Base-by-base conservation (phyloP, 108 stramenopile species). In the Epithemia pelagica region DNA sequence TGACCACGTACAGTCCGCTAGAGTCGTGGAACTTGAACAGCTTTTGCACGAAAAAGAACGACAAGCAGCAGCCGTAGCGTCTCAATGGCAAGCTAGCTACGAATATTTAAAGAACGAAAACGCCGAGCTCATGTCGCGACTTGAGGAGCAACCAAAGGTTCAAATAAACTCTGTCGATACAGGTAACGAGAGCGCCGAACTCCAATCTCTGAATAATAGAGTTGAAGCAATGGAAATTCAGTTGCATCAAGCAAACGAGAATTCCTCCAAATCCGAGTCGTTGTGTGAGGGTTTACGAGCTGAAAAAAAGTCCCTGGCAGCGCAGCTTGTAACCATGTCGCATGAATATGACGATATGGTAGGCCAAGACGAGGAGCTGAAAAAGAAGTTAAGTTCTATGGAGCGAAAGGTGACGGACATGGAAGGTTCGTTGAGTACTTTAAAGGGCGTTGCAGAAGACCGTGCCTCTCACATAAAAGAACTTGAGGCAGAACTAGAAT, bases 111-210 rank as follows among this genome's bases (percentile, higher is more conserved):
- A 65, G 37, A 22, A 8, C 24, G 54, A 70, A 70, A 70, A 70
- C 30, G 52, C 32, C 1, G 52, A 65, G 27, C 69, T 70, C 32
- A 28, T 1, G 7, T 20, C 26, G 0, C 5, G 31, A 31, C 22
- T 25, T 46, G 37, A 46, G 63, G 52, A 58, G 19, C 77, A 78
- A 60, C 29, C 76, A 27, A 61, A 71, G 26, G 74, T 76, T 28
- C 75, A 86, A 67, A 76, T 81, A 31, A 46, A 5, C 10, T 46
- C 37, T 46, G 61, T 75, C 24, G 83, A 80, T 62, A 76, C 85
- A 2, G 72, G 62, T 54, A 71, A 71, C 1, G 74, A 62, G 15
- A 69, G 75, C 69, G 33, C 68, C 23, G 56, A 78, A 51, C 78
- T 74, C 74, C 68, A 80, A 55, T 73, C 71, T 20, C 64, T 30